Conservation (phyloP, 148 eudicot genomes). For the Nyssa sinensis region DNA sequence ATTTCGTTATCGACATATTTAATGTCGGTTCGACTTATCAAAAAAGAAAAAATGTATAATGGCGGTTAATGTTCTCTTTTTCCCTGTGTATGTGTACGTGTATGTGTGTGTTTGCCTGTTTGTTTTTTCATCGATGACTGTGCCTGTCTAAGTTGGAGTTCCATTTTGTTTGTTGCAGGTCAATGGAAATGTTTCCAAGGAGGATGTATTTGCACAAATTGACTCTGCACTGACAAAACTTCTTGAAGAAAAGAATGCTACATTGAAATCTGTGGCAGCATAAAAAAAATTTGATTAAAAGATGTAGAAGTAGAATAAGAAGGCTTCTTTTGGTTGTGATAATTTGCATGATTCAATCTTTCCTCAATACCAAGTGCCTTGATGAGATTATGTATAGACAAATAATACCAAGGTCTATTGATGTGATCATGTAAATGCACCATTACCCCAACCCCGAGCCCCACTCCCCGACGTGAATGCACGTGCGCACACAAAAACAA, state of each 20-base stretch:
- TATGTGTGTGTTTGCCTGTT: too few relatives aligned
- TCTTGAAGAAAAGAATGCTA: conserved; percentile 35
- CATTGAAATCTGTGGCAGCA: conserved; percentile 41
- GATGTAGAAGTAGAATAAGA: background rate
- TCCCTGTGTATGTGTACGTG: too few relatives aligned
- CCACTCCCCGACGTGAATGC: background rate
- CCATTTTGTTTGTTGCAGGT: conserved; percentile 44
- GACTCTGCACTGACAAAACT: conserved; percentile 53
- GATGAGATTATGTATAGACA: background rate
- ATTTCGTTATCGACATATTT: too few relatives aligned
- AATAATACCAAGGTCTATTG: background rate
- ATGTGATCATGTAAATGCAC: background rate
- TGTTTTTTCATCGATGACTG: too few relatives aligned
- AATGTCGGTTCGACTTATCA: too few relatives aligned
- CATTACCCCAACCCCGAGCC: background rate
- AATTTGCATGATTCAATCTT: background rate
- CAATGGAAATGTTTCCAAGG: conserved; percentile 63
- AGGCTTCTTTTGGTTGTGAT: background rate
- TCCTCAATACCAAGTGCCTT: background rate
- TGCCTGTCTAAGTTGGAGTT: background rate
- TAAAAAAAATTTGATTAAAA: conserved; percentile 14
- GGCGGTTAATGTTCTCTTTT: too few relatives aligned
- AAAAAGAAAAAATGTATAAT: too few relatives aligned
- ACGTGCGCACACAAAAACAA: too few relatives aligned
- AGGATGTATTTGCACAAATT: conserved; percentile 75